Base-by-base conservation (phyloP, 257 asterid genomes). In the Nicotiana tomentosiformis region DNA sequence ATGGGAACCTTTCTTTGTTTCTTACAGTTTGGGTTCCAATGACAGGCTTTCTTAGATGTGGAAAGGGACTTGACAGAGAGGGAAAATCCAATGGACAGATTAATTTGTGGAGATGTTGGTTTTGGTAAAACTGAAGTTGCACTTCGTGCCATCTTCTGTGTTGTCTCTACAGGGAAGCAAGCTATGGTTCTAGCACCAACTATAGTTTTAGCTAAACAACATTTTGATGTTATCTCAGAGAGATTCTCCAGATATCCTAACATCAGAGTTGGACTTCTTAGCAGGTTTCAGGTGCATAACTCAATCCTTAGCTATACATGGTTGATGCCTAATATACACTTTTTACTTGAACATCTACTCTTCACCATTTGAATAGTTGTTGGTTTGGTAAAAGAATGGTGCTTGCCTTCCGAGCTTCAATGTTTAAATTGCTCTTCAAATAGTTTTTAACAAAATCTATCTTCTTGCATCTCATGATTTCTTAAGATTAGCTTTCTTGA, bases 51-150 rank as follows among this genome's bases (percentile, higher is more conserved):
- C 91, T 84, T 87, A 89, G 98, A 94, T 85, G 98, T 96, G 86
- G 93, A 94, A 83, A 92, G 89, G 87, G 99, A 95, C 90, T 88
- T 96, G 90, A 94, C 95, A 18, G 93, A 94, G 89, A 91, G 91
- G 87, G 97, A 93, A 79, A 94, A 90, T 83, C 99, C 98, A 39
- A 96, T 96, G 99, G 99, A 96, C 83, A 87, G 99, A 84, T 86
- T 96, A 87, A 93, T 96, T 72, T 96, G 99, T n/a, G 99, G 99
- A 83, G 98, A 96, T 89, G 99, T 94, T 69, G 99, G 99, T 84
- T 94, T 96, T 84, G 99, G 99, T 84, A 96, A 96, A 90, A 96
- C 98, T 69, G 99, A 96, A 91, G 99, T 96, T 84, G 98, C 99
- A 69, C 80, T 96, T 66, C 99, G 98, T 85, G 99, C 98, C 86